Conservation (phyloP, 768 basidiomycete genomes). For the Kwoniella pini region DNA sequence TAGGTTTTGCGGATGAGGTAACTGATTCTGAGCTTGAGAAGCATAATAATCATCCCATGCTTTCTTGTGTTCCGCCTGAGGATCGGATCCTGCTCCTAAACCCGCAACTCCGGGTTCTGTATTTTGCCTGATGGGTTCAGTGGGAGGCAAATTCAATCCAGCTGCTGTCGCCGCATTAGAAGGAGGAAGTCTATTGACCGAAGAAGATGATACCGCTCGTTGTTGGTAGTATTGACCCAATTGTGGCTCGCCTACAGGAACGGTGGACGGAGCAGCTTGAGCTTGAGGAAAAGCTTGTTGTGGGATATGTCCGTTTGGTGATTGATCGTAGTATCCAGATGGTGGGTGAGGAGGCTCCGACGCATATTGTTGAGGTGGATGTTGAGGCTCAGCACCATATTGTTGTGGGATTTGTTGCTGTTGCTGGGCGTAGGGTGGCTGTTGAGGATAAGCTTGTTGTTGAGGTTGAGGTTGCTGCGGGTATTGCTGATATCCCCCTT, state of each 20-base stretch:
- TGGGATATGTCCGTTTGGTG: conserved; percentile 19
- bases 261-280: conserved; percentile 31
- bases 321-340: conserved; percentile 10
- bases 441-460: conserved; percentile 27
- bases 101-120: conserved; percentile 54
- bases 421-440: conserved; percentile 1
- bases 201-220: conserved; percentile 16
- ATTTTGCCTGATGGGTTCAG: conserved; percentile 47
- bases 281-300: conserved; percentile 43
- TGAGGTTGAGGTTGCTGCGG: conserved; percentile 6
- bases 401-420: conserved; percentile 12
- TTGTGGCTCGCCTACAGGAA: conserved; percentile 29
- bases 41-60: conserved; percentile 51
- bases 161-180: conserved; percentile 25
- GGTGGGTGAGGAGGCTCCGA: conserved; percentile 12
- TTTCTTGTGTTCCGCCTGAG: conserved; percentile 49
- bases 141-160: conserved; percentile 36
- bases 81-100: conserved; percentile 48
- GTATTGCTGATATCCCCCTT: conserved; percentile 46
- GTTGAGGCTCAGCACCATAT: not conserved
- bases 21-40: conserved; percentile 52
- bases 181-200: conserved; percentile 46
- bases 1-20: conserved; percentile 34
- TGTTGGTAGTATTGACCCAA: conserved; percentile 36
- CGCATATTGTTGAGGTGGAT: conserved; percentile 4